These are phyloP conservation scores for Penicillium sclerotiorum DNA, from an alignment of 2,329 filamentous ascomycete species.

Conservation along the genomic window DNA sequence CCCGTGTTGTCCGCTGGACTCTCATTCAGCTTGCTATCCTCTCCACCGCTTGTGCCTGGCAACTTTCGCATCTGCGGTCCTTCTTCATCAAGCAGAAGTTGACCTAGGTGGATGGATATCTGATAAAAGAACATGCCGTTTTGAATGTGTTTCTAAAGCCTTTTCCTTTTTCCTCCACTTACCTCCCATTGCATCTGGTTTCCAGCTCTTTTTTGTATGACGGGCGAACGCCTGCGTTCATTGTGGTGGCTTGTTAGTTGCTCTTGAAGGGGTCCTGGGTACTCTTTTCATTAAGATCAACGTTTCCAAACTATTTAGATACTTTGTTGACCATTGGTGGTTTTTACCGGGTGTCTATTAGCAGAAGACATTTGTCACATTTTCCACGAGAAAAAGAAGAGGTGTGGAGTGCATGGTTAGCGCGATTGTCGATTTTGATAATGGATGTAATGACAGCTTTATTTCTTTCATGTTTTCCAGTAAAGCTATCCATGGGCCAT, in stretches of 20 bases:
- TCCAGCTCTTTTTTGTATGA: constrained; percentile 10
- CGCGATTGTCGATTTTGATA: constrained; percentile 29
- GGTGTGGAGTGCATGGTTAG: constrained; percentile 19
- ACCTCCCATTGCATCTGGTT: constrained; percentile 22
- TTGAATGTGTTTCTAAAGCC: constrained; percentile 16
- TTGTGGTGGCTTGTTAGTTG: neutral
- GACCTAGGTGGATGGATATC: constrained; percentile 62
- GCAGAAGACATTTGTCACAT: neutral
- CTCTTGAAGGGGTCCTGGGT: no score
- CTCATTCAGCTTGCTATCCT: constrained; percentile 85
- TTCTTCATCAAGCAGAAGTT: constrained; percentile 99
- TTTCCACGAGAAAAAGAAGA: constrained; percentile 12
- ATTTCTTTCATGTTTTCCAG: constrained; percentile 11
- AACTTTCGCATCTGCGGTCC: constrained; percentile 88
- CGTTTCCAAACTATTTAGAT: no score
- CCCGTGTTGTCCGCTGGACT: constrained; percentile 90
- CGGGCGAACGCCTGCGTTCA: neutral
- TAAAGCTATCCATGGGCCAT: no score
- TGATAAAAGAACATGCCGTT: constrained; percentile 2
- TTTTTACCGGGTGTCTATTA: no score
- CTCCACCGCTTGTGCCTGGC: constrained; percentile 90
- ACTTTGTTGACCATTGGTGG: no score
- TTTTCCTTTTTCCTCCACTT: neutral
- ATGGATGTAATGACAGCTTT: constrained; percentile 34
- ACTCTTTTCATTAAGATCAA: no score